Percentiles rank a stretch among this genome's conserved stretches.
These are phyloP conservation scores for Patellaria atrata DNA, from an alignment of 495 filamentous ascomycete genomes.

Conservation along the genomic window DNA sequence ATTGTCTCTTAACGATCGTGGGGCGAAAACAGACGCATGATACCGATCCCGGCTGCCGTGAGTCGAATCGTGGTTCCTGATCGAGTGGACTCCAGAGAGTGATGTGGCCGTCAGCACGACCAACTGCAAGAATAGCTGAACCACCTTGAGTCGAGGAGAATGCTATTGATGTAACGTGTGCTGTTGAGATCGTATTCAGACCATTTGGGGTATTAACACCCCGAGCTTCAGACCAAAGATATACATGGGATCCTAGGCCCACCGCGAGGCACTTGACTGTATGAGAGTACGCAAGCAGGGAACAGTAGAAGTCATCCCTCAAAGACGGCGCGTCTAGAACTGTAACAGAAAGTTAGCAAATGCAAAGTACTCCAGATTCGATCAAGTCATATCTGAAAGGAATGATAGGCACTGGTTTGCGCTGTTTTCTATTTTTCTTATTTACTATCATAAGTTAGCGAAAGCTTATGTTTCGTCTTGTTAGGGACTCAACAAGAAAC, in stretches of 20 bases:
- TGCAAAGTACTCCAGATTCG: neutral
- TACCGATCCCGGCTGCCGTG: slow-evolving; percentile 52
- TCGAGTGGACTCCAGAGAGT: slow-evolving; percentile 48
- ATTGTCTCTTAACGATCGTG: slow-evolving; percentile 25
- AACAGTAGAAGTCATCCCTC: slow-evolving; percentile 92
- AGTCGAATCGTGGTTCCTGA: slow-evolving; percentile 52
- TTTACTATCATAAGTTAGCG: slow-evolving; percentile 6
- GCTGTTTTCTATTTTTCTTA: slow-evolving; percentile 6
- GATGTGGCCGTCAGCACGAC: slow-evolving; percentile 54
- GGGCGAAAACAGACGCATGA: slow-evolving; percentile 65
- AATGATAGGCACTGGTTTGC: slow-evolving; percentile 42
- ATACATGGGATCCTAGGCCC: slow-evolving; percentile 66
- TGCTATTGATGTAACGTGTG: slow-evolving; percentile 61
- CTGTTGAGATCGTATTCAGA: slow-evolving; percentile 19
- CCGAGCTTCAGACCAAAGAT: slow-evolving; percentile 71
- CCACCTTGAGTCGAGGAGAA: slow-evolving; percentile 73
- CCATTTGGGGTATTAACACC: slow-evolving; percentile 38
- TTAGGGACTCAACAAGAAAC: neutral
- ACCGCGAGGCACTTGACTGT: slow-evolving; percentile 66
- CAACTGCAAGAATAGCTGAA: slow-evolving; percentile 72
- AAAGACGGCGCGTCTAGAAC: slow-evolving; percentile 80
- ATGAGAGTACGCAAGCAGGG: slow-evolving; percentile 70
- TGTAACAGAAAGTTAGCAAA: slow-evolving; percentile 21
- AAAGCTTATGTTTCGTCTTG: slow-evolving; percentile 1
- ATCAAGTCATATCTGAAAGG: slow-evolving; percentile 60